phyloP scores from a whole-genome alignment of 2,329 filamentous ascomycete species.

The Penicillium sp. region DNA sequence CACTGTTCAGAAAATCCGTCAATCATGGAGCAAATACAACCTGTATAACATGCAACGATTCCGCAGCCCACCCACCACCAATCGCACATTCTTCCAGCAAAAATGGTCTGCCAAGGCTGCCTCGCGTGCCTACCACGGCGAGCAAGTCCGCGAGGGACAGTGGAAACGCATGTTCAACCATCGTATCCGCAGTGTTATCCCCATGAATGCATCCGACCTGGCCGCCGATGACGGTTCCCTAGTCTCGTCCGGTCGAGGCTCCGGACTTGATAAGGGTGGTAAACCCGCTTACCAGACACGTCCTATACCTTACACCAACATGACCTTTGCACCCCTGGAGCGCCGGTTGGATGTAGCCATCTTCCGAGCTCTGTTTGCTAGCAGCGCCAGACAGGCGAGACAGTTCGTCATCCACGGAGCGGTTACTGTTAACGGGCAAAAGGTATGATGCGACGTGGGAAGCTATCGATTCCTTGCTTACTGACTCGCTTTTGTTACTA shows the following conservation, averaged over 20 bases:
- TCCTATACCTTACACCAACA: constrained; percentile 86
- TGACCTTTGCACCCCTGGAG: constrained; percentile 91
- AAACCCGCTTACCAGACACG: constrained; percentile 25
- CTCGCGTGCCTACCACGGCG: constrained; percentile 86
- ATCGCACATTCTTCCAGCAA: constrained; percentile 87
- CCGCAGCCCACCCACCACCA: constrained; percentile 44
- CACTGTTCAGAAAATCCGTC: constrained; percentile 72
- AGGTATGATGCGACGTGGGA: constrained; percentile 54
- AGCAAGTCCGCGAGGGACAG: constrained; percentile 87
- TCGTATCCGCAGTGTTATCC: constrained; percentile 74
- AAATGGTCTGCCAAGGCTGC: constrained; percentile 91
- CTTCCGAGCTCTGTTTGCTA: constrained; percentile 90
- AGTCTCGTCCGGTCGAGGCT: constrained; percentile 78
- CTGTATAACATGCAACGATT: constrained; percentile 77
- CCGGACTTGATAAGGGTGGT: constrained; percentile 54
- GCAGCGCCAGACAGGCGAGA: constrained; percentile 85
- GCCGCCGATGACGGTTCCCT: constrained; percentile 78
- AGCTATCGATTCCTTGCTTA: neutral
- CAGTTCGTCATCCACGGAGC: constrained; percentile 92
- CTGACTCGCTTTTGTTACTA: constrained; percentile 37
- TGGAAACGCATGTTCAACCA: constrained; percentile 92
- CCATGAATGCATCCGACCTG: constrained; percentile 79
- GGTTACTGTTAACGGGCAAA: constrained; percentile 95
- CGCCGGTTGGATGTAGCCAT: constrained; percentile 90
- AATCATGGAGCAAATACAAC: constrained; percentile 97